phyloP scores from a whole-genome alignment of 1,284 basidiomycete species.

The Cryptococcus sp. region DNA sequence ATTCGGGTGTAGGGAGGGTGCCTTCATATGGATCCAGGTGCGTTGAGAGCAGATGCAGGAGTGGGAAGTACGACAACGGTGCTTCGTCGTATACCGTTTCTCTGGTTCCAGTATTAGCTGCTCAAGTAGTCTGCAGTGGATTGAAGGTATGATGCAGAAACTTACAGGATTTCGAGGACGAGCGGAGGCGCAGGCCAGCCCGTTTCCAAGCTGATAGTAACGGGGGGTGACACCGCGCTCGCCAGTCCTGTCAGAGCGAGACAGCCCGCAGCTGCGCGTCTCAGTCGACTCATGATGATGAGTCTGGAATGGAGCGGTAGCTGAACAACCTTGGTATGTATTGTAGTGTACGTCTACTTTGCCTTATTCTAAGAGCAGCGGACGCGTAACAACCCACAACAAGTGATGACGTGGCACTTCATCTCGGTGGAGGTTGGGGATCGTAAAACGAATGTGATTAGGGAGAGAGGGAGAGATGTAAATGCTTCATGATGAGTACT shows the following conservation, averaged over 20 bases:
- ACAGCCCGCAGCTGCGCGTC: conserved; percentile 1
- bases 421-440: neutral
- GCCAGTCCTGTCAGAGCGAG: conserved; percentile 4
- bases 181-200: conserved; percentile 76
- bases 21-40: conserved; percentile 32
- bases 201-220: conserved; percentile 74
- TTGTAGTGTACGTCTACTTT: too few relatives aligned
- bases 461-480: neutral
- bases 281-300: conserved; percentile 9
- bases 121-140: too few relatives aligned
- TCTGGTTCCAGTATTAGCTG: conserved; percentile 49
- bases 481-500: neutral
- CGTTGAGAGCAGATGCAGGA: conserved; percentile 65
- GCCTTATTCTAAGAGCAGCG: too few relatives aligned
- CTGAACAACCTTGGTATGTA: too few relatives aligned
- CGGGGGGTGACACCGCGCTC: conserved; percentile 61
- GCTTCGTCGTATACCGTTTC: conserved; percentile 67
- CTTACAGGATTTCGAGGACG: conserved; percentile 79
- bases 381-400: neutral
- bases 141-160: conserved; percentile 7
- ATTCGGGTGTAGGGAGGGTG: conserved; percentile 21
- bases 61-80: conserved; percentile 67
- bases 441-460: too few relatives aligned
- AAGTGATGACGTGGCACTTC: conserved; percentile 18
- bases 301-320: neutral